A percentile compares a stretch with the other conserved stretches of the same genome.
Evolutionary conservation across 495 filamentous ascomycete species (phyloP).

Genomic region (Aspergillus kassunensis): DNA sequence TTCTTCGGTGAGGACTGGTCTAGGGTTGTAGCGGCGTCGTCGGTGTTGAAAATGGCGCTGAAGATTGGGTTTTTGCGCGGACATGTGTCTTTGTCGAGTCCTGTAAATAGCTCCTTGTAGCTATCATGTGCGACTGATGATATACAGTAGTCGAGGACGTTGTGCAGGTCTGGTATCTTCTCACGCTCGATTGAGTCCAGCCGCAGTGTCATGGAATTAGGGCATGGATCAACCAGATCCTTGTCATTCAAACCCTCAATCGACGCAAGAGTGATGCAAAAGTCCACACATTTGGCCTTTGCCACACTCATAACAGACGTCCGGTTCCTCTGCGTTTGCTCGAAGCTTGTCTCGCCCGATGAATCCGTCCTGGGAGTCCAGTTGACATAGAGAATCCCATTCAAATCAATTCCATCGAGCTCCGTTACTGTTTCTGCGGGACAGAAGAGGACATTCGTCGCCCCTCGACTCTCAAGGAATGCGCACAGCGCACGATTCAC

Average conservation of each 20-base stretch:
- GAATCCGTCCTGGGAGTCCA: not conserved
- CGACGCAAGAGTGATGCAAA: not conserved
- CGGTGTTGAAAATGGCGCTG: not conserved
- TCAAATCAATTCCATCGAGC: not conserved
- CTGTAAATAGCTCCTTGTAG: not conserved
- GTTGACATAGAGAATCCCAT: not conserved
- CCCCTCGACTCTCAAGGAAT: not conserved
- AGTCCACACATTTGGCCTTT: not conserved
- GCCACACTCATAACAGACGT: not conserved
- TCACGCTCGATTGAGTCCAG: not conserved
- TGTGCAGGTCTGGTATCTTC: not conserved
- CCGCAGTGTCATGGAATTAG: not conserved
- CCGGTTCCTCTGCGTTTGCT: not conserved
- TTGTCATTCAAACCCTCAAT: not conserved
- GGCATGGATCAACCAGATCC: not conserved
- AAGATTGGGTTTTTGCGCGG: not conserved
- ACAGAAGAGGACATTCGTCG: not conserved
- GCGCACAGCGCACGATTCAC: not conserved
- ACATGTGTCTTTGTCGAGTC: not conserved
- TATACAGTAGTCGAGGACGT: not conserved
- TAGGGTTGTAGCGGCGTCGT: not conserved
- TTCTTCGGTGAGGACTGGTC: not conserved
- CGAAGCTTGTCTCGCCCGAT: not conserved
- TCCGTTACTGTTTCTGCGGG: not conserved
- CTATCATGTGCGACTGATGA: not conserved